Evolutionary conservation across 2,329 filamentous ascomycete species (phyloP).

Genomic region (Diaporthe vexans): DNA sequence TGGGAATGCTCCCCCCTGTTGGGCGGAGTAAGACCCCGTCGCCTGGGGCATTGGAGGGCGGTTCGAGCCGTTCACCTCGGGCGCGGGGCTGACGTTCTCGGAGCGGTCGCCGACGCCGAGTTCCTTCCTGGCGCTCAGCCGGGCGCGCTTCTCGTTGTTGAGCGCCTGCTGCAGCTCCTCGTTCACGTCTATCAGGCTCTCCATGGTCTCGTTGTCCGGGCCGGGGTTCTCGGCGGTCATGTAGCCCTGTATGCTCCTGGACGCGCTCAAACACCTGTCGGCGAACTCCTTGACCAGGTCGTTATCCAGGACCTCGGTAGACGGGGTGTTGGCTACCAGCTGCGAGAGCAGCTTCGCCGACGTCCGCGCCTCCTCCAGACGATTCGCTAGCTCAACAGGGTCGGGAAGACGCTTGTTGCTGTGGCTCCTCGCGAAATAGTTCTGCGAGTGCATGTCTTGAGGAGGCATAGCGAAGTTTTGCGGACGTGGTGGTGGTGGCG

Average conservation of each 20-base stretch:
- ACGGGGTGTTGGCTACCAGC: conserved; percentile 87
- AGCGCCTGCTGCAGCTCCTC: conserved; percentile 88
- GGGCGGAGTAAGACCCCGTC: conserved; percentile 32
- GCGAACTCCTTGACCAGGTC: conserved; percentile 95
- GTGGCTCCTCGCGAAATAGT: conserved; percentile 70
- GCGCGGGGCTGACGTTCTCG: conserved; percentile 48
- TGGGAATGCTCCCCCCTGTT: neutral
- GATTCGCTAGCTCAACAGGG: conserved; percentile 81
- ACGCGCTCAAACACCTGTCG: conserved; percentile 85
- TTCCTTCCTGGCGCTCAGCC: conserved; percentile 74
- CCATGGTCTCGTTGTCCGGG: conserved; percentile 94
- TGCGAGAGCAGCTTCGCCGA: conserved; percentile 94
- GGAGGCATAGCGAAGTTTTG: conserved; percentile 59
- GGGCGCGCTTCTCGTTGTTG: conserved; percentile 86
- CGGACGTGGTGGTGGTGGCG: conserved; percentile 48
- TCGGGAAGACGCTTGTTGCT: conserved; percentile 69
- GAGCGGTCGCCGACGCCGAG: conserved; percentile 57
- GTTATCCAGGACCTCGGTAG: conserved; percentile 80
- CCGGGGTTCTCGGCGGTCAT: conserved; percentile 83
- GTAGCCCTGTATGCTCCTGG: conserved; percentile 86
- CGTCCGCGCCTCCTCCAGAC: conserved; percentile 90
- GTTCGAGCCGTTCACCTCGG: conserved; percentile 44
- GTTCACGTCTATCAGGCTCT: conserved; percentile 93
- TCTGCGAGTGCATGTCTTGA: conserved; percentile 62
- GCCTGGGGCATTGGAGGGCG: conserved; percentile 33